Percentiles rank a stretch among this genome's conserved stretches.
phyloP scores from a whole-genome alignment of 1,139 yeast species.

The Kodamaea arcana region DNA sequence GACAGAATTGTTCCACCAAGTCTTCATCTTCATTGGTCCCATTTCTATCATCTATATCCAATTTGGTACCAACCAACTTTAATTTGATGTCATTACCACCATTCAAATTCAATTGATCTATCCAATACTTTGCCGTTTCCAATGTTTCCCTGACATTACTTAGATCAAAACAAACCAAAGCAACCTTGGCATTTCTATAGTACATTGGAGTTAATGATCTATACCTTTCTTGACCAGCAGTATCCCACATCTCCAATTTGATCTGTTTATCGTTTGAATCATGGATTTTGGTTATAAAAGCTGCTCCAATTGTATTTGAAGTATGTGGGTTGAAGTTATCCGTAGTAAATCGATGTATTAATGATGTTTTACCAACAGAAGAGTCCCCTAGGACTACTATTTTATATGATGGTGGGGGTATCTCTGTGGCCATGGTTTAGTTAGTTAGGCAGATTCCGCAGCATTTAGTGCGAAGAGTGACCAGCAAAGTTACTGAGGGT shows the following conservation, averaged over 20 bases:
- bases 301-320: slow-evolving; percentile 49
- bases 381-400: slow-evolving; percentile 45
- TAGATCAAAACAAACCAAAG: slow-evolving; percentile 35
- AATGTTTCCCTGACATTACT: slow-evolving; percentile 31
- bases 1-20: slow-evolving; percentile 8
- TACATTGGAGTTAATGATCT: slow-evolving; percentile 48
- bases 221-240: slow-evolving; percentile 50
- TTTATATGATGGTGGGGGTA: slow-evolving; percentile 28
- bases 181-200: slow-evolving; percentile 38
- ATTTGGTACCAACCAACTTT: slow-evolving; percentile 14
- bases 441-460: no score
- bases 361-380: slow-evolving; percentile 45
- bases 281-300: slow-evolving; percentile 40
- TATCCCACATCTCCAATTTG: slow-evolving; percentile 48
- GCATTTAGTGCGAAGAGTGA: no score
- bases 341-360: slow-evolving; percentile 41
- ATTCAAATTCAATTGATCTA: slow-evolving; percentile 35
- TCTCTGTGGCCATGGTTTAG: slow-evolving; percentile 1
- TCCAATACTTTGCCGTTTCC: slow-evolving; percentile 42
- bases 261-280: slow-evolving; percentile 26
- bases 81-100: slow-evolving; percentile 15
- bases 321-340: slow-evolving; percentile 34
- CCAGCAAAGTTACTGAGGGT: no score
- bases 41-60: slow-evolving; percentile 8
- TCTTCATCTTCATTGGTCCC: slow-evolving; percentile 3